A percentile compares a stretch with the other conserved stretches of the same genome.
Conservation (phyloP, 2,329 filamentous ascomycete species). For the Talaromyces islandicus region DNA sequence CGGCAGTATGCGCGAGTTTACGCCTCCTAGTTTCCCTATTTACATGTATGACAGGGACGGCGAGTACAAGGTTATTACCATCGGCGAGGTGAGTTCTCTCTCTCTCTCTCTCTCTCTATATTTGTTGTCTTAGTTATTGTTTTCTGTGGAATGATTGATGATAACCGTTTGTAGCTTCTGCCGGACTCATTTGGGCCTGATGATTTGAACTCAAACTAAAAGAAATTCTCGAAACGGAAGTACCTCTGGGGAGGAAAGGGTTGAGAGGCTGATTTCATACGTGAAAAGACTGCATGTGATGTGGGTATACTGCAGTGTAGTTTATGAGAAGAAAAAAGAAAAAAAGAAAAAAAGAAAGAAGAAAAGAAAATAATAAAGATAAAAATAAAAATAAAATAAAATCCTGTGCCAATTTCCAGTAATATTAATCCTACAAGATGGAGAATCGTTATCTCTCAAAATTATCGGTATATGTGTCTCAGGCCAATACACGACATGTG, state of each 20-base stretch:
- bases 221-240: not conserved
- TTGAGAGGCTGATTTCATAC: not conserved
- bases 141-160: not conserved
- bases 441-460: no score
- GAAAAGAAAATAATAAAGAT: no score
- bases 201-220: not conserved
- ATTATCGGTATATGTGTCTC: no score
- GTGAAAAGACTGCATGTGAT: not conserved
- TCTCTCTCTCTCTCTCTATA: not conserved
- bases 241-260: not conserved
- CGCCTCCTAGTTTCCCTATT: slow-evolving; percentile 62
- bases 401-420: not conserved
- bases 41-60: slow-evolving; percentile 89
- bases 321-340: no score
- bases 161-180: slow-evolving; percentile 2
- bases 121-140: no score
- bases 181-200: slow-evolving; percentile 12
- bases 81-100: slow-evolving; percentile 29
- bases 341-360: no score
- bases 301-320: not conserved
- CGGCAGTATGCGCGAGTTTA: slow-evolving; percentile 65
- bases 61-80: slow-evolving; percentile 44
- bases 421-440: no score
- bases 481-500: no score
- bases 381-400: no score